Evolutionary conservation across 78 protist genomes (phyloP), one percentile per base, ranked within the genome.

Genomic region (Dictyostelium firmibasis): DNA sequence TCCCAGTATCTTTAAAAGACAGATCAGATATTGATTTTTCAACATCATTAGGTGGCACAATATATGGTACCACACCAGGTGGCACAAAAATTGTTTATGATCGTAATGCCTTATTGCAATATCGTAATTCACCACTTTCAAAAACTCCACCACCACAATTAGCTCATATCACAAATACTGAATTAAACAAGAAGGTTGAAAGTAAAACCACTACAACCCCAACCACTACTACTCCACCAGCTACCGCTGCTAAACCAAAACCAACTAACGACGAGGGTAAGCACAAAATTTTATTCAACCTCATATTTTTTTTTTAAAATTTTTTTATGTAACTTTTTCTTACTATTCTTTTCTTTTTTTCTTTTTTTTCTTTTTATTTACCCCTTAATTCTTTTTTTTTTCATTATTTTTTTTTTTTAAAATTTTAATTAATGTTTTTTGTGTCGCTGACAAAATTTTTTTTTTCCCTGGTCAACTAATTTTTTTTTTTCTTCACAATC

Each of bases 21-120:
- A 79, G 92, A 77, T 77, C 84, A 43, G 64, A 67, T 57, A 84
- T 92, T 36, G 81, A 84, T 44, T 92, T 93, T 62, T 93, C 96
- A 41, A 89, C 97, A 29, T 86, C 97, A 18, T 38, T 87, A 36
- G 97, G 97, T 57, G 97, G 97, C 3, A 91, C 97, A 7, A 20
- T 96, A 53, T 96, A 96, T 57, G 97, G 95, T 20, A 85, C 93
- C 20, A 96, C 97, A 25, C 97, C 97, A 79, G 97, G 97, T 64
- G 97, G 97, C 8, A 88, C 97, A 11, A 92, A 93, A 43, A 60
- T 44, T 33, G 91, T 91, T n/a, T 96, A 96, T 36, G 91, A 84
- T 69, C 76, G 96, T 70, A 69, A 44, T 69, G 81, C 86, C n/a
- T 70, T 96, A n/a, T 33, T 96, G 57, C 89, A 96, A 57, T 77